These are phyloP conservation scores for Globisporangium uncinulatum DNA, from an alignment of 352 stramenopile species.

Conservation along the genomic window DNA sequence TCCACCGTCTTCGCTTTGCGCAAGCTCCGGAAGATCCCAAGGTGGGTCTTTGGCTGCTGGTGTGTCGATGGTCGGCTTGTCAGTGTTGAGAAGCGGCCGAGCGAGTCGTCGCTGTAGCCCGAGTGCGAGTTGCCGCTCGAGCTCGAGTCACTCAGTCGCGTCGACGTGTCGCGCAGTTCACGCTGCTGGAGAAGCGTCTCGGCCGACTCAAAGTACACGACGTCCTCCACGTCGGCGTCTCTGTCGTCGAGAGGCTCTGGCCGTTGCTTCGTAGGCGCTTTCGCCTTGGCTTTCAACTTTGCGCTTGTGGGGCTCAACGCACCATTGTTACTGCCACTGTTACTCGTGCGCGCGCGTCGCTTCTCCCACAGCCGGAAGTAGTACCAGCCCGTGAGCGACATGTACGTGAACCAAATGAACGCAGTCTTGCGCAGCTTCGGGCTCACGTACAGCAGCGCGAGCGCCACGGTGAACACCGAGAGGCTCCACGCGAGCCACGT, in stretches of 20 bases:
- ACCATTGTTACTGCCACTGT: not conserved
- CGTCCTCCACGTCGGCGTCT: slow-evolving; percentile 21
- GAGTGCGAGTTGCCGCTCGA: slow-evolving; percentile 48
- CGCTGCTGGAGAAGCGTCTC: slow-evolving; percentile 30
- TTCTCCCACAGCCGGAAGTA: slow-evolving; percentile 80
- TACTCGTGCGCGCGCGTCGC: slow-evolving; percentile 24
- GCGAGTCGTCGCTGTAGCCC: slow-evolving; percentile 26
- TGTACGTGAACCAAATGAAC: slow-evolving; percentile 72
- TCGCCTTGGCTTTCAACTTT: slow-evolving; percentile 12
- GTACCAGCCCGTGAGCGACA: slow-evolving; percentile 79
- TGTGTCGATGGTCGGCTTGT: not conserved
- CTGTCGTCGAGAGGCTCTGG: not conserved
- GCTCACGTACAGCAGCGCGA: slow-evolving; percentile 37
- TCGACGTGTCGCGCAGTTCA: slow-evolving; percentile 25
- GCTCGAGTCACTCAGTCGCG: slow-evolving; percentile 40
- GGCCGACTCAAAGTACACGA: slow-evolving; percentile 47
- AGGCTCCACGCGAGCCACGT: slow-evolving; percentile 24
- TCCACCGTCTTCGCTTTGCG: slow-evolving; percentile 31
- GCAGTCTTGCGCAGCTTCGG: slow-evolving; percentile 47
- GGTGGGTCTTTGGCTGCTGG: slow-evolving; percentile 24
- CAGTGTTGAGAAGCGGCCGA: not conserved
- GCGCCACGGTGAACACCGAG: slow-evolving; percentile 30
- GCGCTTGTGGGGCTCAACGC: slow-evolving; percentile 8
- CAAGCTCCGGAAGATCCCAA: slow-evolving; percentile 34
- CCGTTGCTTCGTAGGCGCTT: not conserved